A percentile compares a stretch with the other conserved stretches of the same genome.
phyloP scores from a whole-genome alignment of 163 green algal species.

The Chloroidium sp. region DNA sequence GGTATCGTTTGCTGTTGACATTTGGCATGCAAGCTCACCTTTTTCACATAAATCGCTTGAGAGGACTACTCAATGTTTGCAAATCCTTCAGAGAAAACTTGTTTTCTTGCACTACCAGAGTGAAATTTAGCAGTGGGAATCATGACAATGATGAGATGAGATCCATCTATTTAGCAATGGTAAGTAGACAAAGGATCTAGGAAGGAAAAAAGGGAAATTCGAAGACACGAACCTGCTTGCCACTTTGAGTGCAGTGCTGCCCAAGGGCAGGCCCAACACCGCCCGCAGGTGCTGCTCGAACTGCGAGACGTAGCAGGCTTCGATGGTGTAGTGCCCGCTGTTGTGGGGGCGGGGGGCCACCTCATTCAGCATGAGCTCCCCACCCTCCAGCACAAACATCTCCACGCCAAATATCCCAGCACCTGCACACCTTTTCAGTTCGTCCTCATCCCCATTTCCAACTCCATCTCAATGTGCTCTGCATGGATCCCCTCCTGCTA shows the following conservation, averaged over 20 bases:
- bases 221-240: slow-evolving; percentile 16
- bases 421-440: slow-evolving; percentile 1
- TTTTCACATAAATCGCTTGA: too few relatives aligned
- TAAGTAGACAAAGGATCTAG: too few relatives aligned
- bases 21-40: too few relatives aligned
- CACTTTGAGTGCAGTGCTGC: slow-evolving; percentile 61
- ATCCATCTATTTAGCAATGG: neutral
- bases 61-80: too few relatives aligned
- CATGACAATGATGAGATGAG: neutral
- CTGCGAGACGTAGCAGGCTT: slow-evolving; percentile 79
- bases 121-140: neutral
- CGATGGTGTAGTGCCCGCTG: slow-evolving; percentile 96
- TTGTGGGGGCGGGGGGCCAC: slow-evolving; percentile 89
- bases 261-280: slow-evolving; percentile 88
- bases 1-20: too few relatives aligned
- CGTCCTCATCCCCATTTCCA: too few relatives aligned
- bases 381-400: slow-evolving; percentile 85
- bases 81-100: too few relatives aligned
- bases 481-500: too few relatives aligned
- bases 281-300: slow-evolving; percentile 95
- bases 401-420: slow-evolving; percentile 64
- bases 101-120: neutral
- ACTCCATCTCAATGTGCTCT: too few relatives aligned
- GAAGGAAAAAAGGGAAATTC: neutral
- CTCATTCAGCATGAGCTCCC: slow-evolving; percentile 86